Evolutionary conservation across 2,329 filamentous ascomycete species (phyloP), one percentile per base, ranked within the genome.

Genomic region (Bipolaris sorokiniana): DNA sequence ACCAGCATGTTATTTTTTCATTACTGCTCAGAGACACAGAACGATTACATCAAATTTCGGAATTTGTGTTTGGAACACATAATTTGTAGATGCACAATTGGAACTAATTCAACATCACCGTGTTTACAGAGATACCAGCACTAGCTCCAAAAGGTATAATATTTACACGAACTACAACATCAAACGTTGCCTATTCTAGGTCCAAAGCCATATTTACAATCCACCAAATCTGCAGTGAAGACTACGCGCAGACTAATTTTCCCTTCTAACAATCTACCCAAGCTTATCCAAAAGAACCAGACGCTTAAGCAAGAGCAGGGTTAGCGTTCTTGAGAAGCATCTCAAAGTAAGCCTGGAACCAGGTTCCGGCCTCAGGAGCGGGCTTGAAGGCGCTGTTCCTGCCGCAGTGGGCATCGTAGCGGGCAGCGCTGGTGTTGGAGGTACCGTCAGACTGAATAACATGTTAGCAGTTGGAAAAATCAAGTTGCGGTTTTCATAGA

Each of bases 361-460:
- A 91, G 7, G 80, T 77, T 28, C 89, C 88, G 9, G 89, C 88
- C 75, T 91, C 86, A 28, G 88, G 88, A 1, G 88, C 87, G 1
- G 88, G 88, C 73, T 84, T 73, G 38, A 89, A 77, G 1, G 87
- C 76, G 64, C 83, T 81, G 1, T 75, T 61, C 7, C 79, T 75
- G 26, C 85, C 85, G 60, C 86, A 88, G 74, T 83, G 77, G 48
- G 74, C 74, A 68, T 86, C 84, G 69, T 84, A 87, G 49, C 82
- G 81, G 18, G 75, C 62, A 9, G 85, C 80, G 51, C 66, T 66
- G 3, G 59, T 59, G 54, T 77, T 59, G 36, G 72, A 77, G 0
- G 81, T 83, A 54, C 81, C 81, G 56, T 84, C 82, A 53, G 65
- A 71, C 68, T 69, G 37, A 0, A 13, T 11, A 11, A 0, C 7